Evolutionary conservation across 305 asterid species (phyloP), one percentile per base, ranked within the genome.

Genomic region (Fraxinus sp.): DNA sequence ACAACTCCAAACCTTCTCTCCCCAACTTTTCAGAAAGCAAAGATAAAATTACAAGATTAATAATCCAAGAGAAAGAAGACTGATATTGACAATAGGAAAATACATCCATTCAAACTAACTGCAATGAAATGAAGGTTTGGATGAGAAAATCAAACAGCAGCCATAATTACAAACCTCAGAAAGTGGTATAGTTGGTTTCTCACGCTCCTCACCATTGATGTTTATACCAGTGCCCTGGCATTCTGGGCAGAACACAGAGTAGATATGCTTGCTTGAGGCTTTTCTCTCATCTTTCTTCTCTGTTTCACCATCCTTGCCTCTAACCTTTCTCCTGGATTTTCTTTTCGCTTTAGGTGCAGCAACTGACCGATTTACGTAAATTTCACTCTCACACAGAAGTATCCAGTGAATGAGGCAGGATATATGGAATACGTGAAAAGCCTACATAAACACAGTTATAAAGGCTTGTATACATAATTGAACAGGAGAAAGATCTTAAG

Each of bases 391-490:
- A 83, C 97, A 92, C 1, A 91, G 91, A 84, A 95, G 88, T 77
- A 95, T 80, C 99, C 99, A 95, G 36, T 92, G 98, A 80, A 95
- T 85, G 85, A 95, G 97, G 84, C 99, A 95, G 79, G 99, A 94
- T 80, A 90, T 83, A 77, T 95, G 99, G 83, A 88, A 95, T 39
- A 95, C 82, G 86, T 95, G 99, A 89, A 95, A 94, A 18, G 98
- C 98, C 99, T 95, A 88, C 84, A 87, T 49, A 10, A 24, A 76
- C 73, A 79, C 49, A 26, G 55, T 81, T 49, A 57, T 57, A 46
- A 20, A 79, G 77, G 30, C 20, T 78, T 9, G 82, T 75, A 66
- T 49, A 82, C 55, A 77, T 33, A 11, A 57, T 57, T 28, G 18
- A 39, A 13, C 37, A 14, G 30, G 73, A 55, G 68, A 80, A 16